phyloP scores from a whole-genome alignment of 2,329 filamentous ascomycete genomes.

The Blastomyces parvus region DNA sequence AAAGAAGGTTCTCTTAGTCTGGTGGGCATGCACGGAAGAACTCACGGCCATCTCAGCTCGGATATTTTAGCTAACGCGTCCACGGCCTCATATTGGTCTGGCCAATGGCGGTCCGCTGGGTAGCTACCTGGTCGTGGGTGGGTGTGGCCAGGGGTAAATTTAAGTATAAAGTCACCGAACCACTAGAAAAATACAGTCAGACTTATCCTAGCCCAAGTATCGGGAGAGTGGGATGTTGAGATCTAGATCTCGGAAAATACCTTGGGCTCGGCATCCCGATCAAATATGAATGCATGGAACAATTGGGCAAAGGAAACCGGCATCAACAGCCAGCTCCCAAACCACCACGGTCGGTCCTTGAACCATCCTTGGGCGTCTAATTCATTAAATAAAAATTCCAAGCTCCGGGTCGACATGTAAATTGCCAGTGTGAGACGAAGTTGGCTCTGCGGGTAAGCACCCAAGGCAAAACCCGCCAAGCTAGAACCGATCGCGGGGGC shows the following conservation, averaged over 20 bases:
- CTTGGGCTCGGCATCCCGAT: constrained; percentile 61
- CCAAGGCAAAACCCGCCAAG: constrained; percentile 72
- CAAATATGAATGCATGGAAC: constrained; percentile 65
- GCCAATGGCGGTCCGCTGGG: constrained; percentile 61
- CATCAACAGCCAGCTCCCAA: constrained; percentile 74
- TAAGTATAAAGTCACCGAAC: constrained; percentile 57
- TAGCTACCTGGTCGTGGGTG: constrained; percentile 61
- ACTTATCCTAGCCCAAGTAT: background rate
- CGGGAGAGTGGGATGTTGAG: background rate
- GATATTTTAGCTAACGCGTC: constrained; percentile 76
- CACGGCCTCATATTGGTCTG: constrained; percentile 62
- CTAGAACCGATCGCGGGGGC: constrained; percentile 87
- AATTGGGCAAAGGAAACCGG: constrained; percentile 67
- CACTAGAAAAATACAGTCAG: constrained; percentile 26
- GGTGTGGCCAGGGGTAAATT: constrained; percentile 68
- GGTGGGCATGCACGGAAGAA: constrained; percentile 18
- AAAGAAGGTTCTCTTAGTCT: background rate
- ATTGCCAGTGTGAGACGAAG: constrained; percentile 72
- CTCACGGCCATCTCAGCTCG: constrained; percentile 70
- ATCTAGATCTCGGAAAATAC: constrained; percentile 31
- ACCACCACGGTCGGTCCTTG: constrained; percentile 67
- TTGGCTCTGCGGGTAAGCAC: constrained; percentile 61
- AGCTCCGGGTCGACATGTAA: constrained; percentile 66
- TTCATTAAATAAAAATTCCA: constrained; percentile 81
- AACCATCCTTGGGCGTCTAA: constrained; percentile 61